phyloP scores from a whole-genome alignment of 1,284 basidiomycete species.

The Pulchroboletus neoregius region DNA sequence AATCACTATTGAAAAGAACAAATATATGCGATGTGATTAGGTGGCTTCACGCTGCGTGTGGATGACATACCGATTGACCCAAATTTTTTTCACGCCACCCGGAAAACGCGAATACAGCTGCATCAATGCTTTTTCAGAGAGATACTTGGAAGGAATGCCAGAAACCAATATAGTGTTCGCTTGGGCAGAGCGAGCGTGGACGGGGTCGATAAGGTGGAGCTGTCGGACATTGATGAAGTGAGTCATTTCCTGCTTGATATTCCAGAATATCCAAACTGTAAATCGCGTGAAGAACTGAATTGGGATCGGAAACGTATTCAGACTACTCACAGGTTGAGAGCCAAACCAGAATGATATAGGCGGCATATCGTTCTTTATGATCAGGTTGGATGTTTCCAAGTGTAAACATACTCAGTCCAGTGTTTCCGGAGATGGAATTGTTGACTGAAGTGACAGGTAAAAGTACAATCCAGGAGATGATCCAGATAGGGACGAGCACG shows the following conservation, averaged over 20 bases:
- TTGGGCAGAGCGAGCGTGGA: constrained; percentile 73
- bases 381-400: constrained; percentile 72
- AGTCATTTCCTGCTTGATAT: constrained; percentile 76
- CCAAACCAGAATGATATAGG: constrained; percentile 71
- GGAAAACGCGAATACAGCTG: constrained; percentile 72
- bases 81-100: constrained; percentile 83
- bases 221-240: constrained; percentile 83
- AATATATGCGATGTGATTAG: not conserved
- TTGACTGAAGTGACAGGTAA: constrained; percentile 64
- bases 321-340: constrained; percentile 65
- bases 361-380: constrained; percentile 61
- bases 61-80: constrained; percentile 69
- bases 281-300: constrained; percentile 1
- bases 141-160: constrained; percentile 79
- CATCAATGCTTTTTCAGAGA: constrained; percentile 62
- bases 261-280: constrained; percentile 79
- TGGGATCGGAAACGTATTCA: not conserved
- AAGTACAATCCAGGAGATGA: constrained; percentile 68
- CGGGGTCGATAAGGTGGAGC: constrained; percentile 72
- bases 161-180: constrained; percentile 88
- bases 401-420: constrained; percentile 72
- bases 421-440: constrained; percentile 44
- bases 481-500: constrained; percentile 80
- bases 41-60: not conserved
- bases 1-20: constrained; percentile 41